Evolutionary conservation across 768 basidiomycete genomes (phyloP).

Genomic region (Fomitopsis pulvina): DNA sequence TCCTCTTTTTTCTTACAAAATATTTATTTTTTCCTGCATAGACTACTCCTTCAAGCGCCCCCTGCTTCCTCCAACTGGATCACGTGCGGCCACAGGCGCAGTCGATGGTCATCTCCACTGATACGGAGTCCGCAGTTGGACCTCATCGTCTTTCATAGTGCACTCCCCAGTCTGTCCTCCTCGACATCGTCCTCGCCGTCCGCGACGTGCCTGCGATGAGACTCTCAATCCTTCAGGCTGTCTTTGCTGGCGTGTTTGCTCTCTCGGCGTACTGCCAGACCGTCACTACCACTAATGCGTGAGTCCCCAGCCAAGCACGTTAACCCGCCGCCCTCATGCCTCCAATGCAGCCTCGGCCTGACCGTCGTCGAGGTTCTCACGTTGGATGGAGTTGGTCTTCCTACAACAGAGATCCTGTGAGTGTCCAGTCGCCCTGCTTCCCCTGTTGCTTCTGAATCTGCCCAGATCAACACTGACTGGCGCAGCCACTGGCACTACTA

Average conservation of each 20-base stretch:
- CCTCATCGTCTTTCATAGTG: not conserved
- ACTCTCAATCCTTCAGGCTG: not conserved
- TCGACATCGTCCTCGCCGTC: conserved; percentile 14
- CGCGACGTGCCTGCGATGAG: not conserved
- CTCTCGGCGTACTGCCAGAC: conserved; percentile 33
- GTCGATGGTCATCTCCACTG: too few species aligned
- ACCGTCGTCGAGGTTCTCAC: conserved; percentile 47
- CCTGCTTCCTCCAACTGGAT: too few species aligned
- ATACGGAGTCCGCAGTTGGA: not conserved
- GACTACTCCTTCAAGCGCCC: too few species aligned
- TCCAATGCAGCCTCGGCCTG: conserved; percentile 33
- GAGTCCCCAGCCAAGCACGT: conserved; percentile 16
- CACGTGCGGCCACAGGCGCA: too few species aligned
- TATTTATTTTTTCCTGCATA: not conserved
- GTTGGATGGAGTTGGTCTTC: conserved; percentile 31
- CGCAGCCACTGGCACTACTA: conserved; percentile 17
- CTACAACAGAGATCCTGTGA: conserved; percentile 40
- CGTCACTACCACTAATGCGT: conserved; percentile 41
- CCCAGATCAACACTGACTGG: conserved; percentile 12
- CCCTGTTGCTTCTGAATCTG: conserved; percentile 14
- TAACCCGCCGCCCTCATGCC: conserved; percentile 4
- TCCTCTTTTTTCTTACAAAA: not conserved
- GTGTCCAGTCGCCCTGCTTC: conserved; percentile 7
- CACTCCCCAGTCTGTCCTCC: too few species aligned
- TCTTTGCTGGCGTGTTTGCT: conserved; percentile 9